phyloP scores from a whole-genome alignment of 768 basidiomycete species.

The Hypholoma fasciculare region DNA sequence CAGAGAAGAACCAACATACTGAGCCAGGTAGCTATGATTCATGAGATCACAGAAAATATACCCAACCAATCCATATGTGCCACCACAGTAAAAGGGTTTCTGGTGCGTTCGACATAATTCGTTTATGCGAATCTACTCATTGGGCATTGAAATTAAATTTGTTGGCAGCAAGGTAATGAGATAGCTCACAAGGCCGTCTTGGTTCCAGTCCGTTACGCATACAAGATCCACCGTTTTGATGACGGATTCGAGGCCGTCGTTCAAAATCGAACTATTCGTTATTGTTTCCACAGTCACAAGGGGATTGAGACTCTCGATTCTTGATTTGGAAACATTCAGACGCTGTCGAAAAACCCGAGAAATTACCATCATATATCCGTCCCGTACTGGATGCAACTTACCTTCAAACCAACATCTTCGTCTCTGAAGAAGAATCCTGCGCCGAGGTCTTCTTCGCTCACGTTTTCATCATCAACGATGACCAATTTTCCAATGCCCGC shows the following conservation, averaged over 20 bases:
- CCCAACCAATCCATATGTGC: constrained; percentile 86
- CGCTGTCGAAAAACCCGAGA: constrained; percentile 54
- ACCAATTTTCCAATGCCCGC: constrained; percentile 92
- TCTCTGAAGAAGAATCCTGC: constrained; percentile 94
- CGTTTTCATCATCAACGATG: constrained; percentile 75
- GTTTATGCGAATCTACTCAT: constrained; percentile 70
- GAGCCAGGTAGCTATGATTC: constrained; percentile 80
- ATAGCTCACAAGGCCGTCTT: constrained; percentile 64
- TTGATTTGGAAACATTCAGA: constrained; percentile 79
- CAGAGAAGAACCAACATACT: constrained; percentile 54
- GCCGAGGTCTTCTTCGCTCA: constrained; percentile 85
- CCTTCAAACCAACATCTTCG: constrained; percentile 89
- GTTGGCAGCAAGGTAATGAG: background rate
- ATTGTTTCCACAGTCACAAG: constrained; percentile 80
- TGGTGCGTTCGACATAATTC: constrained; percentile 69
- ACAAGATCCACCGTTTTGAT: constrained; percentile 78
- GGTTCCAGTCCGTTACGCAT: constrained; percentile 80
- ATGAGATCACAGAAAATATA: constrained; percentile 95
- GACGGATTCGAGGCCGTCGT: constrained; percentile 56
- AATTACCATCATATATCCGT: constrained; percentile 41
- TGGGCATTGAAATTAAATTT: background rate
- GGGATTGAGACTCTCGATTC: constrained; percentile 90
- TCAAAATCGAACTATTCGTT: constrained; percentile 46
- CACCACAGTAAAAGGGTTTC: constrained; percentile 90
- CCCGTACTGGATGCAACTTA: constrained; percentile 33